These are phyloP conservation scores for Talaromyces sp. DNA, from an alignment of 2,329 filamentous ascomycete species.

Conservation along the genomic window DNA sequence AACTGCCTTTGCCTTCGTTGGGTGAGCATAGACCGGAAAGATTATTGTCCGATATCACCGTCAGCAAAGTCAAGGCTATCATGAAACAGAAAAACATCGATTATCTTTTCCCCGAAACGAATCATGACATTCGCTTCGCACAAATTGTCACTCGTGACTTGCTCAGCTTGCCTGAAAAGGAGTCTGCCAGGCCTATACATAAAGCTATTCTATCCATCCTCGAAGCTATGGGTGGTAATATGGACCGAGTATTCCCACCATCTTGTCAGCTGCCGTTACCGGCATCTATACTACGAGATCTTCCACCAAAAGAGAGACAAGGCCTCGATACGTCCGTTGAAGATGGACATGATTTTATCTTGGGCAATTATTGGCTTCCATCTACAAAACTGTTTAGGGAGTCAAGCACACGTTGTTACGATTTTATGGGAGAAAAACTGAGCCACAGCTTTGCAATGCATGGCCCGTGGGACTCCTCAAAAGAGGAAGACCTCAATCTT, in stretches of 20 bases:
- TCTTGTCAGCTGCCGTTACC: conserved; percentile 29
- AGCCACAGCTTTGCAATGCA: conserved; percentile 26
- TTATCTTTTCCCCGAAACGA: conserved; percentile 34
- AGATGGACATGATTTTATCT: conserved; percentile 10
- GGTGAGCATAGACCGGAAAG: neutral
- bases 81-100: conserved; percentile 27
- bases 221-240: conserved; percentile 8
- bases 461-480: conserved; percentile 25
- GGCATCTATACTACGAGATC: conserved; percentile 1
- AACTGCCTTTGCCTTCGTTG: conserved; percentile 4
- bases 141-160: conserved; percentile 27
- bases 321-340: neutral
- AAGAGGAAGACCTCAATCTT: conserved; percentile 26
- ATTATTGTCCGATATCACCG: conserved; percentile 10
- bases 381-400: conserved; percentile 24
- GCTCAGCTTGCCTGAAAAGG: conserved; percentile 11
- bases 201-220: conserved; percentile 11
- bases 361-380: conserved; percentile 30
- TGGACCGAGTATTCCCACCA: conserved; percentile 18
- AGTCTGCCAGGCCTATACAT: conserved; percentile 15
- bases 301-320: neutral
- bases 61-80: conserved; percentile 27
- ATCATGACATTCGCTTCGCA: conserved; percentile 35
- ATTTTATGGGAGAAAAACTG: conserved; percentile 26
- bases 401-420: conserved; percentile 25